Base-by-base conservation (phyloP, 176 grass and related monocot species). In the Triticum timopheevii region DNA sequence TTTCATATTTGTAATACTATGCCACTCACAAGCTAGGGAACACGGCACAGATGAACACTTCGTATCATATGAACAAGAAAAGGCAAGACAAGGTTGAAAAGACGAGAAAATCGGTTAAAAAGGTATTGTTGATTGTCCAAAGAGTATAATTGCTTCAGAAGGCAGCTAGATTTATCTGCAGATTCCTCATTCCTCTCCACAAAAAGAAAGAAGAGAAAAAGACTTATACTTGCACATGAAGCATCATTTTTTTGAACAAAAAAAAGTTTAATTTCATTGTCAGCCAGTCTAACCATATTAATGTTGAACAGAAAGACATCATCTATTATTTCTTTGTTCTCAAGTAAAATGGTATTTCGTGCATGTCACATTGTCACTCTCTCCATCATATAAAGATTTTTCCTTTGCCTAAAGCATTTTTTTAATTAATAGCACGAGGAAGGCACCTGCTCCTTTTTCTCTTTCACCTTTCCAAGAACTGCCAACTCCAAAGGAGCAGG, bases 171-270 rank as follows among this genome's bases (percentile, higher is more conserved):
- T 30, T 50, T 28, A 1, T 25, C 4, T 30, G 15, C 73, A 30
- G 73, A 30, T 76, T 76, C 42, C 9, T 50, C 45, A 49, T 49
- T 49, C 45, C 24, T 28, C 50, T 17, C 16, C 6, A 19, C 16
- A 54, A 1, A 28, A 30, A 49, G 25, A 49, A 76, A 49, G 12
- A 25, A 54, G 10, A 47, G 4, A 49, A 13, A 47, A 13, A 1
- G 44, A 47, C 44, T 4, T 2, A 52, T 84, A 64, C 85, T 87
- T 88, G 63, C 73, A 69, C 82, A 80, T 8, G 70, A 88, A 91
- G 86, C 19, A 81, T 38, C 61, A 49, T 30, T 63, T 54, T 28
- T 61, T 35, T 10, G 0, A 1, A 0, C 2, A 0, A 2, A 83
- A 64, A 78, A 30, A 47, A 1, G 23, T 27, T 73, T 7, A 16